Conservation (phyloP, 2,329 filamentous ascomycete species). For the Exophiala sideris region DNA sequence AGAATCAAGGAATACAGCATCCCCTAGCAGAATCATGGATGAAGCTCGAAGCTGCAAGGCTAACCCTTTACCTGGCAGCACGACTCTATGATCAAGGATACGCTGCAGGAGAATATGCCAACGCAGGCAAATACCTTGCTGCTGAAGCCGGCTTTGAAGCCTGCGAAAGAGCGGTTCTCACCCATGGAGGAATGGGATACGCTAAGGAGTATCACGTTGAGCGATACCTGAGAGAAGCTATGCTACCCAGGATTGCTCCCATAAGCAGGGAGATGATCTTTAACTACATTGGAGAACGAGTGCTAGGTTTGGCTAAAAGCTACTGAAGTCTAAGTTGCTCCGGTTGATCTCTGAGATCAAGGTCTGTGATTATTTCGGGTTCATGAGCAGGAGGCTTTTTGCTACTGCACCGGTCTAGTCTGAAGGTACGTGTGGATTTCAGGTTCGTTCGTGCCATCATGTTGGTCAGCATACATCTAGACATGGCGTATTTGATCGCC, state of each 20-base stretch:
- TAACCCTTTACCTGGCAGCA: conserved; percentile 60
- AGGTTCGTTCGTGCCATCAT: too few relatives aligned
- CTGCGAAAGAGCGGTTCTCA: conserved; percentile 56
- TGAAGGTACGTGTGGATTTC: too few relatives aligned
- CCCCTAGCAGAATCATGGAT: conserved; percentile 59
- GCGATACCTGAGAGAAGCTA: conserved; percentile 56
- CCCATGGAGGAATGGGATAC: conserved; percentile 62
- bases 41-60: conserved; percentile 59
- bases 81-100: conserved; percentile 55
- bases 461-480: too few relatives aligned
- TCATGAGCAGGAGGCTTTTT: too few relatives aligned
- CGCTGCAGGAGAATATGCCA: conserved; percentile 53
- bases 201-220: conserved; percentile 62
- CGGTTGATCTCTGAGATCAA: too few relatives aligned
- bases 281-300: conserved; percentile 45
- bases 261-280: conserved; percentile 53
- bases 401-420: too few relatives aligned
- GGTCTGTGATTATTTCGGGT: too few relatives aligned
- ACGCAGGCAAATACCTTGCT: conserved; percentile 57
- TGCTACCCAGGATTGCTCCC: conserved; percentile 59
- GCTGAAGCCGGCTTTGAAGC: conserved; percentile 60
- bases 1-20: conserved; percentile 60
- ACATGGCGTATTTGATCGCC: too few relatives aligned
- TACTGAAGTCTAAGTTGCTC: conserved; percentile 40
- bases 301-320: conserved; percentile 41